phyloP scores from a whole-genome alignment of 305 asterid species.

The Fraxinus floribunda region DNA sequence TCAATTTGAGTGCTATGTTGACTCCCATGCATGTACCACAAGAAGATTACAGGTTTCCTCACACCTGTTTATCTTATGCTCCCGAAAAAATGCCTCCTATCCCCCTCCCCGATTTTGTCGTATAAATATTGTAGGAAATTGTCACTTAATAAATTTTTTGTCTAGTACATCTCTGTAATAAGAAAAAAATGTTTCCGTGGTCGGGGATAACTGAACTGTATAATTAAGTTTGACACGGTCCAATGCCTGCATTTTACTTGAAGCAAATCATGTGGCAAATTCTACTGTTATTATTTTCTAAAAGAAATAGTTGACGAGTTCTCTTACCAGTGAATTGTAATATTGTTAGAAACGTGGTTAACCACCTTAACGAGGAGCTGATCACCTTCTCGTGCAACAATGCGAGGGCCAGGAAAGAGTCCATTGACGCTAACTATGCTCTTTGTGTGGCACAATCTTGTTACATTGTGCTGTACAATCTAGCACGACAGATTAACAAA shows the following conservation, averaged over 20 bases:
- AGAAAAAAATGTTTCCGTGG: neutral
- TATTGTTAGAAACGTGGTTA: constrained; percentile 50
- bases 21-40: neutral
- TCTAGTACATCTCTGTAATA: neutral
- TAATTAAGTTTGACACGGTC: neutral
- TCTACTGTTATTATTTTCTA: neutral
- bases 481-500: constrained; percentile 20
- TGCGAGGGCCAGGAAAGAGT: constrained; percentile 53
- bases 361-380: constrained; percentile 46
- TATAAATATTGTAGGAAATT: neutral
- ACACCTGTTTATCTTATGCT: neutral
- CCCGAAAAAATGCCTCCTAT: neutral
- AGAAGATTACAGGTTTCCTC: neutral
- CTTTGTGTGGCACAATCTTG: constrained; percentile 59
- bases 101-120: neutral
- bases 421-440: constrained; percentile 54
- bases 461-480: constrained; percentile 54
- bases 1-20: neutral
- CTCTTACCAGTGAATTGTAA: constrained; percentile 60
- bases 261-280: neutral
- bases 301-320: neutral
- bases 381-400: constrained; percentile 60
- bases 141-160: neutral
- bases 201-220: neutral
- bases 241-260: neutral